These are phyloP conservation scores for Mycena indigotica DNA, from an alignment of 768 basidiomycete species.

Conservation along the genomic window DNA sequence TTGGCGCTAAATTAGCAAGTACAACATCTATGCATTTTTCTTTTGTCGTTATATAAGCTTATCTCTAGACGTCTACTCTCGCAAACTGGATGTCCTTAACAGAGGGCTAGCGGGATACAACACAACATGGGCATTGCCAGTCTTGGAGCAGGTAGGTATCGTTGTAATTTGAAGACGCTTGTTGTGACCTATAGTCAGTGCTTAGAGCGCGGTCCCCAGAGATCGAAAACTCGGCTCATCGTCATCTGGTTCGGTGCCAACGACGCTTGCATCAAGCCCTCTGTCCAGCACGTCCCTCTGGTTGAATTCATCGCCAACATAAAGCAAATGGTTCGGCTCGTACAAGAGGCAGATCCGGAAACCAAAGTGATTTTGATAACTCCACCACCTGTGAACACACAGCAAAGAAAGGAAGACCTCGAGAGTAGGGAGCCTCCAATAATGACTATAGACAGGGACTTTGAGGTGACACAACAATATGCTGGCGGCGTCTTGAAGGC, in stretches of 20 bases:
- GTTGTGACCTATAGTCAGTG: slow-evolving; percentile 41
- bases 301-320: slow-evolving; percentile 67
- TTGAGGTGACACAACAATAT: slow-evolving; percentile 65
- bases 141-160: slow-evolving; percentile 69
- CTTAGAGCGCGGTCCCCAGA: slow-evolving; percentile 49
- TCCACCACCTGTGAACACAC: slow-evolving; percentile 79
- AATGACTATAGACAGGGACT: slow-evolving; percentile 58
- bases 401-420: slow-evolving; percentile 56
- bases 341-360: slow-evolving; percentile 60
- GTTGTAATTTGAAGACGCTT: not conserved
- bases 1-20: slow-evolving; percentile 72
- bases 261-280: slow-evolving; percentile 70
- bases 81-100: slow-evolving; percentile 86
- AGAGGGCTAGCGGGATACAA: slow-evolving; percentile 86
- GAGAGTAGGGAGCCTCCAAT: slow-evolving; percentile 52
- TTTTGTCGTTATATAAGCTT: not conserved
- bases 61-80: slow-evolving; percentile 65
- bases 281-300: slow-evolving; percentile 77
- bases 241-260: slow-evolving; percentile 92
- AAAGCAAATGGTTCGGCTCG: slow-evolving; percentile 57
- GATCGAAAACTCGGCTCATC: slow-evolving; percentile 69
- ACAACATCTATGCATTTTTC: too few species aligned
- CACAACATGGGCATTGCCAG: slow-evolving; percentile 80
- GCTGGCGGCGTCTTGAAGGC: slow-evolving; percentile 70
- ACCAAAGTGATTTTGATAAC: slow-evolving; percentile 82